Conservation (phyloP, 2,329 filamentous ascomycete genomes). For the Epichloe aotearoae region DNA sequence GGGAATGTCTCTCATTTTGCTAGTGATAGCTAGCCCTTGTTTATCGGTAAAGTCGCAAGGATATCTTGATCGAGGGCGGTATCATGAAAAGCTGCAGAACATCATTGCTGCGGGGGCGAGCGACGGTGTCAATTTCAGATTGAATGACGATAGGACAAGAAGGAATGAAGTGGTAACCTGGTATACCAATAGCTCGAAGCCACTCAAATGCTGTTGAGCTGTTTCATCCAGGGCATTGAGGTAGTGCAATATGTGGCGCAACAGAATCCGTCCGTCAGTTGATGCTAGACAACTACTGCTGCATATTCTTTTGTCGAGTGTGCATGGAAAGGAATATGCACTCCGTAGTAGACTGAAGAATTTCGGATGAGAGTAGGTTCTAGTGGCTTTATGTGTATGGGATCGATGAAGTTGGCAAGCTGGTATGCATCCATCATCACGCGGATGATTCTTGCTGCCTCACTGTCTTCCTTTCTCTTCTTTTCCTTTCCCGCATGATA, state of each 20-base stretch:
- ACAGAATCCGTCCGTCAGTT: not conserved
- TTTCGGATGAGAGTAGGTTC: not conserved
- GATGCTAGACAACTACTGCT: not conserved
- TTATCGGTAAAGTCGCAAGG: not conserved
- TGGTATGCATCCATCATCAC: not conserved
- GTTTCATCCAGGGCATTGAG: not conserved
- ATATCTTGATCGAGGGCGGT: not conserved
- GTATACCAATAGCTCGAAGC: too few species aligned
- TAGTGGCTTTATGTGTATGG: not conserved
- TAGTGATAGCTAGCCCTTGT: not conserved
- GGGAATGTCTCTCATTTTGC: not conserved
- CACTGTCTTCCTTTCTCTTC: not conserved
- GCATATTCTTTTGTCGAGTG: too few species aligned
- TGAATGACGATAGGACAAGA: not conserved
- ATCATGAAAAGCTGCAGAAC: constrained; percentile 1
- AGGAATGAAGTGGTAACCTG: not conserved
- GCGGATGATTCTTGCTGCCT: not conserved
- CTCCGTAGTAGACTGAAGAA: too few species aligned
- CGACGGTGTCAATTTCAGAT: not conserved
- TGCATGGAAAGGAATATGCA: not conserved
- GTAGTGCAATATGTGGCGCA: not conserved
- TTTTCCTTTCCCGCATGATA: not conserved
- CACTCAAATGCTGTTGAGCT: too few species aligned
- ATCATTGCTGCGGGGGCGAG: not conserved
- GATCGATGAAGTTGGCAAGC: not conserved